Percentiles rank a stretch among this genome's conserved stretches.
phyloP scores from a whole-genome alignment of 2,329 filamentous ascomycete genomes.

The Penicillium thymicola region DNA sequence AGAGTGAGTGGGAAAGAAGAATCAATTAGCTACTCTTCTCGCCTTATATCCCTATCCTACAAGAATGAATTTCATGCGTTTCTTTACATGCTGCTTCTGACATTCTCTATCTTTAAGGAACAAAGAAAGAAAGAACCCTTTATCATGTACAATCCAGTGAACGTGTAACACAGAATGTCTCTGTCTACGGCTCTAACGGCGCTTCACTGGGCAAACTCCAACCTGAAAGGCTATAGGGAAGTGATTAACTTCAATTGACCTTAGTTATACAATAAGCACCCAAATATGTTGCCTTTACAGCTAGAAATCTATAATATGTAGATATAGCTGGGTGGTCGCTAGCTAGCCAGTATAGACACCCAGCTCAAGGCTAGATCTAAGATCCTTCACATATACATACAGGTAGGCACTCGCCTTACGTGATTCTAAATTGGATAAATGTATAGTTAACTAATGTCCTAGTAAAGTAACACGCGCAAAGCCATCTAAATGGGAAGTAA shows the following conservation, averaged over 20 bases:
- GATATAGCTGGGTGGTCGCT: not conserved
- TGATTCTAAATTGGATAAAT: not conserved
- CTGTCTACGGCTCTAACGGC: not conserved
- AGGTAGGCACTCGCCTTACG: not conserved
- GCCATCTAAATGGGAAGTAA: not conserved
- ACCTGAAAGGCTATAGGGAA: not conserved
- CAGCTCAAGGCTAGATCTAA: not conserved
- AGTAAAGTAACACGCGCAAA: too few species aligned
- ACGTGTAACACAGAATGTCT: not conserved
- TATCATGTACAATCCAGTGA: not conserved
- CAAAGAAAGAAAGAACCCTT: not conserved
- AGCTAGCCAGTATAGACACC: not conserved
- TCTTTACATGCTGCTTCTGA: not conserved
- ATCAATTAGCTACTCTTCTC: not conserved
- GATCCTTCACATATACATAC: not conserved
- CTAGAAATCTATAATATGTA: not conserved
- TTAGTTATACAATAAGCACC: not conserved
- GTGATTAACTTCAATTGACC: not conserved
- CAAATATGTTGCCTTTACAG: not conserved
- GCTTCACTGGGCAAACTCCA: not conserved
- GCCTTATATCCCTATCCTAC: not conserved
- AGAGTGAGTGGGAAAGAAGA: not conserved
- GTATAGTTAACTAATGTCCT: not conserved
- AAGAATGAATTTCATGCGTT: not conserved
- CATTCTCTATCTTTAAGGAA: not conserved